Conservation (phyloP, 805 yeast genomes). For the Yarrowia deformans region DNA sequence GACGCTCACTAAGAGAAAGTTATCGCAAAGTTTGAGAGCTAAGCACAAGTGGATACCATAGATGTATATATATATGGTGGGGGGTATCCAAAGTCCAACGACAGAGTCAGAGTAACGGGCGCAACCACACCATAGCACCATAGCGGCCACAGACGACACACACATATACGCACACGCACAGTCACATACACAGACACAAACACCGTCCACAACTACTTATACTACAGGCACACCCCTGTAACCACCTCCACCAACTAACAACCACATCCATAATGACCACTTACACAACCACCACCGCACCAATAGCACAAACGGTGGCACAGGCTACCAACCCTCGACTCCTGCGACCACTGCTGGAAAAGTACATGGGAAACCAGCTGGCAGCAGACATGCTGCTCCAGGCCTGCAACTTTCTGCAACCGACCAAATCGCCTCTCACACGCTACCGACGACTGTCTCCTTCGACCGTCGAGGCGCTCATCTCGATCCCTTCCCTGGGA, state of each 20-base stretch:
- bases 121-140: too few species aligned
- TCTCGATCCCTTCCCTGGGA: slow-evolving; percentile 27
- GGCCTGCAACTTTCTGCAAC: slow-evolving; percentile 3
- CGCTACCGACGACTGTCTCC: slow-evolving; percentile 19
- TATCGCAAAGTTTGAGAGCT: slow-evolving; percentile 17
- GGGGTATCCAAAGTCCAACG: too few species aligned
- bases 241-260: too few species aligned
- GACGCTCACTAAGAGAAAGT: neutral
- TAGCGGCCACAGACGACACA: neutral
- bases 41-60: neutral
- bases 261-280: too few species aligned
- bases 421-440: slow-evolving; percentile 7
- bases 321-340: slow-evolving; percentile 4
- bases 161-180: neutral
- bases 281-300: neutral
- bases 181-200: neutral
- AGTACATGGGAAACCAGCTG: slow-evolving; percentile 30
- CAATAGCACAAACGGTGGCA: neutral
- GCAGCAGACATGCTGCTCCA: slow-evolving; percentile 1
- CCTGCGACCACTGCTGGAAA: slow-evolving; percentile 17
- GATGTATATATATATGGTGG: neutral
- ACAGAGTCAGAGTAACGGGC: too few species aligned
- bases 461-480: slow-evolving; percentile 42
- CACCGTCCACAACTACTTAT: neutral
- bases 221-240: too few species aligned